These are phyloP conservation scores for Fragaria ananassa DNA, from an alignment of 306 rosid species.

Conservation along the genomic window DNA sequence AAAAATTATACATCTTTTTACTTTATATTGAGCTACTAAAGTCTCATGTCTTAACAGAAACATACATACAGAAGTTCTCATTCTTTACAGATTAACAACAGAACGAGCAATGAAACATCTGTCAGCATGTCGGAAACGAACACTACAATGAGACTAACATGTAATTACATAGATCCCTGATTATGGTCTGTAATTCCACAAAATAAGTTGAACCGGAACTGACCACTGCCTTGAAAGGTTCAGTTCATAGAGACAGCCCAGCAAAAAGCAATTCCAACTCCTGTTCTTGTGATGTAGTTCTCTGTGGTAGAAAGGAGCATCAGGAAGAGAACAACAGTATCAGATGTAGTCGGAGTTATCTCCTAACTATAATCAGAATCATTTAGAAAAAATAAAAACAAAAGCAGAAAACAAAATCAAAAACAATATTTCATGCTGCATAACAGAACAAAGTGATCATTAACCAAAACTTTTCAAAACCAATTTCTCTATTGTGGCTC, in stretches of 20 bases:
- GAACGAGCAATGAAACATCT: background rate
- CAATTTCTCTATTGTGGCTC: background rate
- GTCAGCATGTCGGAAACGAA: background rate
- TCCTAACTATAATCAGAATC: background rate
- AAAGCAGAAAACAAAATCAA: too few relatives aligned
- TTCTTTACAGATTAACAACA: background rate
- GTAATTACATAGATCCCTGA: background rate
- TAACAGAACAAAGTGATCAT: background rate
- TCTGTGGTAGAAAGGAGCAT: constrained; percentile 39
- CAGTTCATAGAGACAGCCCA: constrained; percentile 69
- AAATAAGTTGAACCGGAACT: constrained; percentile 15
- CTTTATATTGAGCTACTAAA: background rate
- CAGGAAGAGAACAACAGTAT: background rate
- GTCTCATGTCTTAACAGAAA: background rate
- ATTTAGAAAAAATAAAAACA: background rate
- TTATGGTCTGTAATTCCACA: constrained; percentile 1
- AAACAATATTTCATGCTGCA: background rate
- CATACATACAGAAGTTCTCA: background rate
- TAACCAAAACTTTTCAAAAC: background rate
- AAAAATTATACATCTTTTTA: background rate
- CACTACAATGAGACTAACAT: background rate
- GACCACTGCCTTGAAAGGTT: constrained; percentile 28
- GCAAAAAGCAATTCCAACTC: constrained; percentile 86
- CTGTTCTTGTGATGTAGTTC: constrained; percentile 59
- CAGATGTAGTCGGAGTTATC: background rate